These are phyloP conservation scores for Linum lewisii DNA, from an alignment of 345 rosid species.

Conservation along the genomic window DNA sequence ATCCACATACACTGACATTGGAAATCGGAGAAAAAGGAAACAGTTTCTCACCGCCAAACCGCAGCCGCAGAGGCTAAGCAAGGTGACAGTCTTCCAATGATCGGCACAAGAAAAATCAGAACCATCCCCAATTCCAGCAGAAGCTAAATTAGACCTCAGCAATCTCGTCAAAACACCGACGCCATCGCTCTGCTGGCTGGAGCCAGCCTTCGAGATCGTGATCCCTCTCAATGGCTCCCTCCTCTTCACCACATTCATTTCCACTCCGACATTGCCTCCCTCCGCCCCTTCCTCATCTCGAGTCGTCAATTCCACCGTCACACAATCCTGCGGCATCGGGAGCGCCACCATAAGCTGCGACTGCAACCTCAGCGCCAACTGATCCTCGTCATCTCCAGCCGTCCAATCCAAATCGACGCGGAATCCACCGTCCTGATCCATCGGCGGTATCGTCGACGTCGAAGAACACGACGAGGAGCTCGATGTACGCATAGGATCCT, in stretches of 20 bases:
- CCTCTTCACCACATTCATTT: conserved; percentile 74
- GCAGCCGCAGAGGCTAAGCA: conserved; percentile 64
- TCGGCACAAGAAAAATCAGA: conserved; percentile 35
- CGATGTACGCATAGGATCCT: conserved; percentile 37
- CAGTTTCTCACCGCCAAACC: conserved; percentile 45
- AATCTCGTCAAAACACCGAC: conserved; percentile 62
- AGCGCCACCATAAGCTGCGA: conserved; percentile 92
- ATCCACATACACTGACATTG: not conserved
- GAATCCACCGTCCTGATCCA: conserved; percentile 58
- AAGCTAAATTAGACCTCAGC: conserved; percentile 45
- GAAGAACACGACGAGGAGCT: conserved; percentile 22
- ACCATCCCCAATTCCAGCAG: conserved; percentile 30
- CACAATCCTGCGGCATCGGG: conserved; percentile 78
- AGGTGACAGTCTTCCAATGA: conserved; percentile 76
- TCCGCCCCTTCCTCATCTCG: conserved; percentile 15
- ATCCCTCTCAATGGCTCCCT: conserved; percentile 69
- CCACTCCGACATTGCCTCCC: conserved; percentile 40
- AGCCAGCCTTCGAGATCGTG: conserved; percentile 57
- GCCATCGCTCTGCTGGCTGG: conserved; percentile 86
- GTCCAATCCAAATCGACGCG: conserved; percentile 87
- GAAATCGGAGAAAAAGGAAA: not conserved
- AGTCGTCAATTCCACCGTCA: conserved; percentile 40
- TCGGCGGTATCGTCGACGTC: conserved; percentile 26
- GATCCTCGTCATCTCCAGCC: conserved; percentile 88
- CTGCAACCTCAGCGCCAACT: conserved; percentile 70